Conservation (phyloP, 495 filamentous ascomycete species). For the Xylaria acuta region DNA sequence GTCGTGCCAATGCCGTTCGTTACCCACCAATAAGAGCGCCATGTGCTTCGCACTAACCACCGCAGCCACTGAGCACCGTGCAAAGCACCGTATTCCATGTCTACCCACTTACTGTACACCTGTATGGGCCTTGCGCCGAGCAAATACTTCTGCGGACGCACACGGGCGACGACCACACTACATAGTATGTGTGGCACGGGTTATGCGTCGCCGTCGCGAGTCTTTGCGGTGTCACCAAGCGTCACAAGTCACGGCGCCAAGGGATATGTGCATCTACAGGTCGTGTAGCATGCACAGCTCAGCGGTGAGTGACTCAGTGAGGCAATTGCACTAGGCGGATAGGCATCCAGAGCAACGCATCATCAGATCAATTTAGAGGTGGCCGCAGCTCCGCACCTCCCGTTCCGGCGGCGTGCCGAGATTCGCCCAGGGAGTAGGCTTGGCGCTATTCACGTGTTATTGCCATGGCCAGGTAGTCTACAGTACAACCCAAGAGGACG, state of each 20-base stretch:
- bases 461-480: conserved; percentile 11
- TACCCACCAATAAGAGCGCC: conserved; percentile 6
- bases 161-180: conserved; percentile 2
- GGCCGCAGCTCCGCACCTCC: conserved; percentile 23
- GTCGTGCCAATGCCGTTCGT: conserved; percentile 10
- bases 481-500: background rate
- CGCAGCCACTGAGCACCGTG: background rate
- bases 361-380: conserved; percentile 13
- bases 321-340: conserved; percentile 7
- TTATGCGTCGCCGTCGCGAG: conserved; percentile 7
- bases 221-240: conserved; percentile 10
- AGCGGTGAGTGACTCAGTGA: conserved; percentile 22
- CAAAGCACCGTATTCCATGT: background rate
- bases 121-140: background rate
- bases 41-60: background rate
- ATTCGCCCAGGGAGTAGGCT: conserved; percentile 12
- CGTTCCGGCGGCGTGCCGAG: conserved; percentile 21
- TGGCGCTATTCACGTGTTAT: conserved; percentile 27
- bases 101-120: background rate
- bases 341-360: conserved; percentile 15
- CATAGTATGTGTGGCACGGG: conserved; percentile 4
- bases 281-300: conserved; percentile 12
- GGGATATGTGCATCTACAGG: conserved; percentile 6
- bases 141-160: background rate
- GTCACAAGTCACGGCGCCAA: conserved; percentile 17